Evolutionary conservation across 805 yeast genomes (phyloP).

Genomic region (Teunomyces cretensis): DNA sequence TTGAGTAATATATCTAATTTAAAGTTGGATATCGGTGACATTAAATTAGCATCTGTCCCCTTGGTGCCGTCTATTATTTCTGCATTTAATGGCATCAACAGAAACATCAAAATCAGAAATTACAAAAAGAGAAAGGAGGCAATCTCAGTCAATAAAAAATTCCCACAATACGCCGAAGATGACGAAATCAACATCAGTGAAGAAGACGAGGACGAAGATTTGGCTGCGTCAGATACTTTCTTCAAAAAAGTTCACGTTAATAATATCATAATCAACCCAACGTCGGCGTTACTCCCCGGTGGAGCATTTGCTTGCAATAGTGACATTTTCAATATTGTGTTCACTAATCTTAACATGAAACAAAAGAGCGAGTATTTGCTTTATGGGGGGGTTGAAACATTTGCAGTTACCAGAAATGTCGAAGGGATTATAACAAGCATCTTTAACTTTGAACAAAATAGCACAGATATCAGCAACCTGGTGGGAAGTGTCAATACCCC

Average conservation of each 20-base stretch:
- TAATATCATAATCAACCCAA: slow-evolving; percentile 40
- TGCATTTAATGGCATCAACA: slow-evolving; percentile 37
- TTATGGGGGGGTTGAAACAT: slow-evolving; percentile 48
- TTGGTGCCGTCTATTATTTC: slow-evolving; percentile 38
- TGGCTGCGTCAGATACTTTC: slow-evolving; percentile 15
- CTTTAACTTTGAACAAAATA: slow-evolving; percentile 5
- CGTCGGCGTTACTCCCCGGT: slow-evolving; percentile 41
- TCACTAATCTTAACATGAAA: slow-evolving; percentile 35
- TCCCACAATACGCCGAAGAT: slow-evolving; percentile 25
- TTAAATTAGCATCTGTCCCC: slow-evolving; percentile 47
- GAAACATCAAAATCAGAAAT: slow-evolving; percentile 32
- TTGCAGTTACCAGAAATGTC: slow-evolving; percentile 23
- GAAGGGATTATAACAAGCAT: not conserved
- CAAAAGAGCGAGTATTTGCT: slow-evolving; percentile 42
- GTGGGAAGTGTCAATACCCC: not conserved
- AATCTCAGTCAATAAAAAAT: slow-evolving; percentile 8
- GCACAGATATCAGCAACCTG: not conserved
- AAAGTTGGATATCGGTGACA: slow-evolving; percentile 35
- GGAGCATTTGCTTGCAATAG: slow-evolving; percentile 43
- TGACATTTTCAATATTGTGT: slow-evolving; percentile 24
- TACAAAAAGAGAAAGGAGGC: slow-evolving; percentile 26
- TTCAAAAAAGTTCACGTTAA: slow-evolving; percentile 41
- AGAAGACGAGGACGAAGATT: slow-evolving; percentile 11
- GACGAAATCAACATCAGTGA: slow-evolving; percentile 9
- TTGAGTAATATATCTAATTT: slow-evolving; percentile 32